Evolutionary conservation across 208 protist genomes (phyloP), one percentile per base, ranked within the genome.

Genomic region (Crithidia thermophila): DNA sequence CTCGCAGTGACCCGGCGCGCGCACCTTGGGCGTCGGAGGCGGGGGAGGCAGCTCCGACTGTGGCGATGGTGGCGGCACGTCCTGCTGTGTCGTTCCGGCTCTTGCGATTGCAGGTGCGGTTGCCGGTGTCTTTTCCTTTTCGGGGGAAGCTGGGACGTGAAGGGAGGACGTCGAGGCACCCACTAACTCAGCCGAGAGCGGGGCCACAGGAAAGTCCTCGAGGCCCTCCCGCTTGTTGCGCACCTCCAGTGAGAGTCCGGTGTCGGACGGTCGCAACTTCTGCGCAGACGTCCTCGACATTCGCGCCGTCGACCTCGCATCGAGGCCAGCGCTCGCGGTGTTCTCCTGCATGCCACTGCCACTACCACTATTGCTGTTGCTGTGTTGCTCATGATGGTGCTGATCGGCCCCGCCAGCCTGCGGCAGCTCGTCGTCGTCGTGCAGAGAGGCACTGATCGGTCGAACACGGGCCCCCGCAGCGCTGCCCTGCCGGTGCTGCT

Each of bases 1-100:
- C 28, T 72, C 66, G 70, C 63, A 58, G 40, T 59, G 58, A 9
- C 63, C 64, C 7, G 51, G 55, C 21, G 36, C 30, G 18, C 23
- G 43, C 37, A 42, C 59, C 36, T 62, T 62, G 6, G 51, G 51
- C 28, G 40, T 66, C n/a, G 47, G 37, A 8, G 36, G 51, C 14
- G 56, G 42, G 34, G 43, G 47, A n/a, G n/a, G n/a, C n/a, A n/a
- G n/a, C n/a, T n/a, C n/a, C n/a, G n/a, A n/a, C n/a, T n/a, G n/a
- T n/a, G n/a, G n/a, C n/a, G n/a, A n/a, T n/a, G n/a, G n/a, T n/a
- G n/a, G n/a, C n/a, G n/a, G n/a, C n/a, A n/a, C n/a, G n/a, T n/a
- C n/a, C n/a, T n/a, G n/a, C n/a, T n/a, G n/a, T n/a, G n/a, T n/a
- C n/a, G n/a, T n/a, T n/a, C n/a, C n/a, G n/a, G n/a, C n/a, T n/a